Conservation (phyloP, 768 basidiomycete genomes). For the Heimioporus sp. region DNA sequence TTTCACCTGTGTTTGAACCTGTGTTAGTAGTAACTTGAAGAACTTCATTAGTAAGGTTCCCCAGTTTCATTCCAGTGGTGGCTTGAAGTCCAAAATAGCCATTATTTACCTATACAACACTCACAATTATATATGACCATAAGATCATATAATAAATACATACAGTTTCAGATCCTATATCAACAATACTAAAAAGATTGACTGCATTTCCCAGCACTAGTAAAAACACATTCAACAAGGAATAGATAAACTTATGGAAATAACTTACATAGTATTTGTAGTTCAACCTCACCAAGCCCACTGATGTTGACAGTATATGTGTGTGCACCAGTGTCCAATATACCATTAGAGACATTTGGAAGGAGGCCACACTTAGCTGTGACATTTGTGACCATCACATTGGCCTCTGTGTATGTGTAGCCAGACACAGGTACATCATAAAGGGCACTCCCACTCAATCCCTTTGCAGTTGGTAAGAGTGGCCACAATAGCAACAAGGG, state of each 20-base stretch:
- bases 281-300: conserved; percentile 3
- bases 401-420: conserved; percentile 1
- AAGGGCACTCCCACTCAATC: conserved; percentile 11
- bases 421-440: conserved; percentile 14
- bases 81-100: too few species aligned
- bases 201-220: too few species aligned
- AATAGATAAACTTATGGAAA: too few species aligned
- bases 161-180: too few species aligned
- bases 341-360: neutral
- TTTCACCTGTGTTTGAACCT: neutral
- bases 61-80: too few species aligned
- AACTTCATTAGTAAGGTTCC: too few species aligned
- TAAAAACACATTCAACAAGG: too few species aligned
- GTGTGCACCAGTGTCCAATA: neutral
- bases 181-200: too few species aligned
- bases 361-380: conserved; percentile 15
- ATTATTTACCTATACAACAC: too few species aligned
- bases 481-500: neutral
- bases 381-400: conserved; percentile 17
- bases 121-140: too few species aligned
- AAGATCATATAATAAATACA: too few species aligned
- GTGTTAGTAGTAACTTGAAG: too few species aligned
- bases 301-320: neutral
- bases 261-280: neutral
- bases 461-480: conserved; percentile 5